Evolutionary conservation across 202 grass and related monocot genomes (phyloP), one percentile per base, ranked within the genome.

Genomic region (Setaria italica): DNA sequence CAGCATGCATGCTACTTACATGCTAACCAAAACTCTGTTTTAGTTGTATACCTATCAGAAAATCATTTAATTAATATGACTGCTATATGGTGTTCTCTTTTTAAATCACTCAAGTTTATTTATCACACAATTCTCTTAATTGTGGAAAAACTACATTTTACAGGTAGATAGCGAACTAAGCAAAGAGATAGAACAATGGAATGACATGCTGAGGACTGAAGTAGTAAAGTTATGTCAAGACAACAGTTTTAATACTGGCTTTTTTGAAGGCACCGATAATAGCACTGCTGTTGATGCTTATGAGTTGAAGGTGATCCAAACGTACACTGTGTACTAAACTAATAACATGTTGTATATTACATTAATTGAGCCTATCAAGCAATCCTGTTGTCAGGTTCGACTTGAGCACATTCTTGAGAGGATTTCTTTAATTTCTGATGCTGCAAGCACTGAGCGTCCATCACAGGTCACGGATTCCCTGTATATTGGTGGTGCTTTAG

Each of bases 371-470:
- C 51, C 11, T 81, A 51, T 34, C 11, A 35, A 48, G 62, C n/a
- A 80, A 70, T 47, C 84, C 9, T 81, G 58, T 82, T 81, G 85
- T 63, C 81, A 98, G 93, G 91, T 98, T 45, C 88, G 95, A 83
- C 91, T 98, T 80, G 95, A 95, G 67, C 95, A 98, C 79, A 92
- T 98, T 82, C 91, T 98, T 30, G 95, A 98, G 86, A 98, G 95
- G 70, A 94, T 98, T 85, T 85, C 95, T 80, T 72, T 98, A 42
- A 90, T 98, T 79, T 98, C 95, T 77, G 95, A 95, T 83, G 93
- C 95, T 85, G 91, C 95, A 68, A 98, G 84, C 72, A 95, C 93
- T 53, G 95, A 98, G 74, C 84, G 91, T 43, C 95, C 95, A 67
- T 92, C 95, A 87, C 86, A 90, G 72, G 89, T 98, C 66, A 95